A percentile compares a stretch with the other conserved stretches of the same genome.
Evolutionary conservation across 164 flowering plant species (phyloP).

Genomic region (Tetracentron sinense): DNA sequence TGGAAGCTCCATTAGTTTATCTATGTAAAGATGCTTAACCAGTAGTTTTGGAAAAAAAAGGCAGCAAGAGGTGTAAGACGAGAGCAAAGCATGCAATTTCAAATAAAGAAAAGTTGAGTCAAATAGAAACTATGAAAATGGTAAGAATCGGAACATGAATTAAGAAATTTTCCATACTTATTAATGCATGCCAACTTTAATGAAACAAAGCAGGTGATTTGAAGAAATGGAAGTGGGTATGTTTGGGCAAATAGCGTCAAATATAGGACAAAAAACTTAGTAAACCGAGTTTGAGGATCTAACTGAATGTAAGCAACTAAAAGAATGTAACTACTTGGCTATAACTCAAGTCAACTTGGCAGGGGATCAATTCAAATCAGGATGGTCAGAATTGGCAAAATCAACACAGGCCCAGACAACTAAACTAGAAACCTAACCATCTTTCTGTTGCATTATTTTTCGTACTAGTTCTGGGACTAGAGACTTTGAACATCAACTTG

Average conservation of each 20-base stretch:
- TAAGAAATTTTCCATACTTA: no score
- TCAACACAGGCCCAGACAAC: background rate
- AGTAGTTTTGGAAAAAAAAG: background rate
- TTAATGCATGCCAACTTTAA: background rate
- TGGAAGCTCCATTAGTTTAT: background rate
- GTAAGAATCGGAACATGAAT: no score
- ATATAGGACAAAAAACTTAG: background rate
- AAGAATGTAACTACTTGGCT: background rate
- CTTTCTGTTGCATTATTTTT: no score
- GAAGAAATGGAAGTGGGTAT: no score
- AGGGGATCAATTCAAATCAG: background rate
- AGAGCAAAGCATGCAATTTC: background rate
- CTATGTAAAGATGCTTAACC: background rate
- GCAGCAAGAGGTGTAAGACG: background rate
- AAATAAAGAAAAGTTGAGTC: background rate
- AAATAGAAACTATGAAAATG: background rate
- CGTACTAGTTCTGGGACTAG: background rate
- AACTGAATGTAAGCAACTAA: background rate
- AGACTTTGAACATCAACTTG: background rate
- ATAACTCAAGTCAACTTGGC: background rate
- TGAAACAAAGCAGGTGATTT: background rate
- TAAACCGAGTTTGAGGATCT: background rate
- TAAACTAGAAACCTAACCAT: no score
- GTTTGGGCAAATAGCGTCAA: background rate
- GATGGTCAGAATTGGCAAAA: background rate